phyloP scores from a whole-genome alignment of 257 asterid genomes.

The Solanum ossicruentum region DNA sequence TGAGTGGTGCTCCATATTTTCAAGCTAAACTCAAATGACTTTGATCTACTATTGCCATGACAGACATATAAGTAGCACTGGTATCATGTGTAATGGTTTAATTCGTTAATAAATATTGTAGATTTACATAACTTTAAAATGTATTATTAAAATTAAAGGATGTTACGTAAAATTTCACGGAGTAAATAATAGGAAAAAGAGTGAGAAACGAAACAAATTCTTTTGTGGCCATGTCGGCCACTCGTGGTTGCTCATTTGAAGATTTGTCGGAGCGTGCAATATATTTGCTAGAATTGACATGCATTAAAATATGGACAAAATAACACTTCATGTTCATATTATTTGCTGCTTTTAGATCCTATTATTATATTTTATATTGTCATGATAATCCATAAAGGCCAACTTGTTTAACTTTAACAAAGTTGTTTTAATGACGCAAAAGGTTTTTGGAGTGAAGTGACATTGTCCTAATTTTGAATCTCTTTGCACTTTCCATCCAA shows the following conservation, averaged over 20 bases:
- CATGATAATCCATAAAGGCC: not conserved
- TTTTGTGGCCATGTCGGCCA: not conserved
- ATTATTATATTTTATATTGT: not conserved
- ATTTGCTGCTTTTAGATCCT: not conserved
- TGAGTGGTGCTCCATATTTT: no score
- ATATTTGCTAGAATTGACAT: not conserved
- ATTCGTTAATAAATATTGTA: not conserved
- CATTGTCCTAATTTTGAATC: slow-evolving; percentile 29
- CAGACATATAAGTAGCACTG: not conserved
- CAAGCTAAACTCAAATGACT: no score
- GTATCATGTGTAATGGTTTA: no score
- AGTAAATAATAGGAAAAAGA: not conserved
- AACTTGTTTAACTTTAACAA: not conserved
- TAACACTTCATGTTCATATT: not conserved
- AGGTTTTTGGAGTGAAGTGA: slow-evolving; percentile 30
- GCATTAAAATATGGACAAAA: not conserved
- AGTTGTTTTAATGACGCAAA: not conserved
- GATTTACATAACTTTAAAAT: not conserved
- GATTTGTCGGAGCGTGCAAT: not conserved
- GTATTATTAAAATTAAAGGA: not conserved
- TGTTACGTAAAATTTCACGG: no score
- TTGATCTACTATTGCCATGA: no score
- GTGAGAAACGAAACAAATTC: not conserved
- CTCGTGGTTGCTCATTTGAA: not conserved
- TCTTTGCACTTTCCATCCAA: slow-evolving; percentile 1